Evolutionary conservation across 2,329 filamentous ascomycete genomes (phyloP).

Genomic region (Scedosporium boydii): DNA sequence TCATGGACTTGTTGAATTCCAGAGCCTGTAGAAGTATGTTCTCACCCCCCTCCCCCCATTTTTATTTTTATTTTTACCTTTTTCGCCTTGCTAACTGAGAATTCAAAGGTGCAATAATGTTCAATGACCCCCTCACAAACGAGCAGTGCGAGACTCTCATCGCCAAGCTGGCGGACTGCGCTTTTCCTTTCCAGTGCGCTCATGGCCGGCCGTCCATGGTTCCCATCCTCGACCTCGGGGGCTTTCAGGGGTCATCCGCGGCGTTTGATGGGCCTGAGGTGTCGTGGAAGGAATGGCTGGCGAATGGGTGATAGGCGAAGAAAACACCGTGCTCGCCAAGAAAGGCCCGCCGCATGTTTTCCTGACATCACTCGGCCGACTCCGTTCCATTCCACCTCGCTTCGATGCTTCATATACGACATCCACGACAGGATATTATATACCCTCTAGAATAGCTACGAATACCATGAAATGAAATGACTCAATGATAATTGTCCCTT

Average conservation of each 20-base stretch:
- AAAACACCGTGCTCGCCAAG: neutral
- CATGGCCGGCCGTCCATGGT: slow-evolving; percentile 64
- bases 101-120: slow-evolving; percentile 61
- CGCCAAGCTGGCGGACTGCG: slow-evolving; percentile 45
- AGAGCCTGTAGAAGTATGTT: slow-evolving; percentile 59
- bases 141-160: slow-evolving; percentile 52
- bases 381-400: too few species aligned
- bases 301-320: neutral
- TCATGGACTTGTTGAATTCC: slow-evolving; percentile 69
- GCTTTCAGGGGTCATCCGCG: neutral
- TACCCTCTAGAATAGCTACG: too few species aligned
- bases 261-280: neutral
- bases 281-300: slow-evolving; percentile 7
- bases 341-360: too few species aligned
- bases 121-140: slow-evolving; percentile 58
- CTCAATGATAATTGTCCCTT: neutral
- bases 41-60: neutral
- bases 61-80: neutral
- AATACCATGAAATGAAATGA: too few species aligned
- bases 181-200: slow-evolving; percentile 75
- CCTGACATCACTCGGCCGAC: too few species aligned
- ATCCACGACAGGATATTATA: too few species aligned
- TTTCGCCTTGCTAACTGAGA: neutral
- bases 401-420: too few species aligned
- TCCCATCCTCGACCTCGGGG: slow-evolving; percentile 46